phyloP scores from a whole-genome alignment of 78 protist genomes.

The Protostelium mycophagum region DNA sequence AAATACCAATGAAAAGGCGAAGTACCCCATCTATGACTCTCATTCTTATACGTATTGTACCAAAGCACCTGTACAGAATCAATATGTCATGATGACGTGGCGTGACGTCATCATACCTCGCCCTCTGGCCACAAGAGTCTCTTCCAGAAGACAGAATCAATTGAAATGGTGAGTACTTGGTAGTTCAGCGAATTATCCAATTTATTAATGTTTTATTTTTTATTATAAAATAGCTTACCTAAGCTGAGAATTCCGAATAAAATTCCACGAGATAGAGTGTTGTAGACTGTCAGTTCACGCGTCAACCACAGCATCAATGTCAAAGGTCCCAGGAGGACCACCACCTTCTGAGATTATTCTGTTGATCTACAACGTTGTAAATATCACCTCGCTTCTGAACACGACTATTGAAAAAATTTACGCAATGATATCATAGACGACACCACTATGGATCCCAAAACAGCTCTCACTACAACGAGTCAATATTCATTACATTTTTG shows the following conservation, averaged over 20 bases:
- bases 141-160: conserved; percentile 82
- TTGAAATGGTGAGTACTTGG: neutral
- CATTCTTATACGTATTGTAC: conserved; percentile 78
- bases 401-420: conserved; percentile 49
- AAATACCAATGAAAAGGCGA: conserved; percentile 84
- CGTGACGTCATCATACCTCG: no score
- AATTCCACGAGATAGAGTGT: neutral
- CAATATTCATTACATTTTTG: no score
- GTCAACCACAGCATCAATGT: neutral
- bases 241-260: conserved; percentile 6
- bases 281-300: neutral
- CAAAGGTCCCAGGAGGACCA: conserved; percentile 22
- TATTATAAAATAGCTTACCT: no score
- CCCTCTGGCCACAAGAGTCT: conserved; percentile 83
- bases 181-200: conserved; percentile 19
- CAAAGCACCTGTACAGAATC: conserved; percentile 2
- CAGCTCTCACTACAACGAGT: neutral
- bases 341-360: neutral
- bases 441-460: conserved; percentile 14
- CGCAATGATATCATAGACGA: no score
- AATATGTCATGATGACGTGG: neutral
- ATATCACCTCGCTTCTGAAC: conserved; percentile 58
- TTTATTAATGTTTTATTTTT: no score
- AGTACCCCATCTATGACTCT: conserved; percentile 76
- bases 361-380: neutral